Conservation (phyloP, 169 alveolate species). For the Toxoplasma gondii region DNA sequence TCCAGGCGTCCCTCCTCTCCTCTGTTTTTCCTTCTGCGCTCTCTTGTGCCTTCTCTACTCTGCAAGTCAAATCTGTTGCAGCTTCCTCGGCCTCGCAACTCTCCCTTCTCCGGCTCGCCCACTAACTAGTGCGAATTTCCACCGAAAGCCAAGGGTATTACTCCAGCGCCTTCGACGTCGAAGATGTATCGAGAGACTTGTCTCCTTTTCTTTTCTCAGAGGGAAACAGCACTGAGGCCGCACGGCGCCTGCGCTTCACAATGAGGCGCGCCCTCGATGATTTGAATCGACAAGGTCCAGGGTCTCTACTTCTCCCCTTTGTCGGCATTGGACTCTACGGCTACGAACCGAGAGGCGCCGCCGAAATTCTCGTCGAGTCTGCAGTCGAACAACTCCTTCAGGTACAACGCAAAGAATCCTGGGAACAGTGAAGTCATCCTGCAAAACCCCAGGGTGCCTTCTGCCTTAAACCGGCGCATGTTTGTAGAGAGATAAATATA, state of each 20-base stretch:
- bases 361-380: slow-evolving; percentile 45
- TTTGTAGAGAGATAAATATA: background rate
- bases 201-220: too few relatives aligned
- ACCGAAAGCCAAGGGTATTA: too few relatives aligned
- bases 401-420: slow-evolving; percentile 38
- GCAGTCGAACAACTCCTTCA: slow-evolving; percentile 44
- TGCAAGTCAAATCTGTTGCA: background rate
- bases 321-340: slow-evolving; percentile 65
- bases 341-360: slow-evolving; percentile 37
- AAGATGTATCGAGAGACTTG: too few relatives aligned
- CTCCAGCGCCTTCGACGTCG: too few relatives aligned
- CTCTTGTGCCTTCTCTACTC: background rate
- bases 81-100: background rate
- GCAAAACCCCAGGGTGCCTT: background rate
- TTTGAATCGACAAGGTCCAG: background rate
- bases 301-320: slow-evolving; percentile 18
- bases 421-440: background rate
- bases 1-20: background rate
- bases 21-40: background rate
- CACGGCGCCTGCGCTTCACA: slow-evolving; percentile 51
- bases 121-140: too few relatives aligned
- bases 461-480: background rate
- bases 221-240: slow-evolving; percentile 63
- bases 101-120: too few relatives aligned
- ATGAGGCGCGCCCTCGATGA: background rate